Evolutionary conservation across 148 eudicot species (phyloP).

Genomic region (Cornus controversa): DNA sequence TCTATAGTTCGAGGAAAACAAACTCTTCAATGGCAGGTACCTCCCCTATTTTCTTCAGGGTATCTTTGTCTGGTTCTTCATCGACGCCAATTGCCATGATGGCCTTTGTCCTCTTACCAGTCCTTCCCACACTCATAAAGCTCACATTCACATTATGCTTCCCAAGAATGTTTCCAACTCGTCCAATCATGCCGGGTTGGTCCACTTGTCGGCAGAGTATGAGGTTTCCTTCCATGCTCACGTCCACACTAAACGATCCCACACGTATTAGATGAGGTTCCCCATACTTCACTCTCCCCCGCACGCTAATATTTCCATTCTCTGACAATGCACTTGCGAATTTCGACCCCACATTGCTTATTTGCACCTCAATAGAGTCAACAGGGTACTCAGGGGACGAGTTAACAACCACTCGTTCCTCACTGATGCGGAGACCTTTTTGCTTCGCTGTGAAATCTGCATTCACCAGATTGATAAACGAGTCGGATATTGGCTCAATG

Average conservation of each 20-base stretch:
- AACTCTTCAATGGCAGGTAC: conserved; percentile 71
- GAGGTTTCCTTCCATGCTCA: conserved; percentile 69
- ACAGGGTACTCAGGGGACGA: conserved; percentile 48
- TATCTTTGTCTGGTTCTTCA: conserved; percentile 53
- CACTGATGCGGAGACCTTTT: conserved; percentile 63
- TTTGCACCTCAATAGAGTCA: conserved; percentile 58
- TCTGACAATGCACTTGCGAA: conserved; percentile 52
- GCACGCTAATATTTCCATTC: conserved; percentile 53
- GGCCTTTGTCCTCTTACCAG: conserved; percentile 47
- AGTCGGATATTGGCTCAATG: conserved; percentile 73
- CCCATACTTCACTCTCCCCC: conserved; percentile 69
- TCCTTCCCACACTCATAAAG: conserved; percentile 80
- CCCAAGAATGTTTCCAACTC: conserved; percentile 62
- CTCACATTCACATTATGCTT: conserved; percentile 69
- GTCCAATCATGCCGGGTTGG: conserved; percentile 85
- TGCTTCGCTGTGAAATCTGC: conserved; percentile 77
- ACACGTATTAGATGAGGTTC: conserved; percentile 58
- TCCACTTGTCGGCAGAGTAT: conserved; percentile 67
- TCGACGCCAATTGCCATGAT: conserved; percentile 85
- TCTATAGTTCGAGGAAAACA: conserved; percentile 57
- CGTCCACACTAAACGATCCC: conserved; percentile 69
- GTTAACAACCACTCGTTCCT: conserved; percentile 48
- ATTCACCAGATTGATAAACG: conserved; percentile 66
- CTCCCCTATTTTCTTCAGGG: conserved; percentile 58
- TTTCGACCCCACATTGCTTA: conserved; percentile 54